Conservation (phyloP, 805 yeast species). For the Teunomyces kruisii region DNA sequence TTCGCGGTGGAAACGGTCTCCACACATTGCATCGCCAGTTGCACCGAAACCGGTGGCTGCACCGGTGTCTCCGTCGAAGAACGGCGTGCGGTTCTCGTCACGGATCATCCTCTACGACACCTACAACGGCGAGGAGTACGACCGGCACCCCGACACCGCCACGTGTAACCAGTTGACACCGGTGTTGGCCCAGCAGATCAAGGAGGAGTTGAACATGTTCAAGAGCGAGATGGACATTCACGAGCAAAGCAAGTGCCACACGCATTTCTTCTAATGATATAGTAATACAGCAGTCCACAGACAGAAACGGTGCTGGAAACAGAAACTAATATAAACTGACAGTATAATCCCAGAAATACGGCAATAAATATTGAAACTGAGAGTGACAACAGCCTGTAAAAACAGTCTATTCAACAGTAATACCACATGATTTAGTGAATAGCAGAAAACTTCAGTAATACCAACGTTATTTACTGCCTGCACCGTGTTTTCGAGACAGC, state of each 20-base stretch:
- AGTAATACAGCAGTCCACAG: background rate
- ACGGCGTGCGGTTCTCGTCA: conserved; percentile 67
- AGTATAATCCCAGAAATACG: no score
- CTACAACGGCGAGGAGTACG: conserved; percentile 79
- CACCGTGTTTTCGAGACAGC: no score
- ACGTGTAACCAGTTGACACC: conserved; percentile 93
- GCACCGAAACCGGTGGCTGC: background rate
- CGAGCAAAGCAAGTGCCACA: conserved; percentile 71
- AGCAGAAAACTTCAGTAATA: no score
- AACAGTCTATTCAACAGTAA: no score
- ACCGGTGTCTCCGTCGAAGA: background rate
- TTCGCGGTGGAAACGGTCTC: conserved; percentile 25
- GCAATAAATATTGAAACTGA: no score
- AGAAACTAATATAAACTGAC: no score
- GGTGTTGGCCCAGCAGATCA: conserved; percentile 77
- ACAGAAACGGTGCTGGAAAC: no score
- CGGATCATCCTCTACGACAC: conserved; percentile 84
- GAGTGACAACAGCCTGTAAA: no score
- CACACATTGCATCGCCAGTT: conserved; percentile 4
- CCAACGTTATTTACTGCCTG: no score
- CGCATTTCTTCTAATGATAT: conserved; percentile 68
- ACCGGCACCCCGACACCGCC: conserved; percentile 88
- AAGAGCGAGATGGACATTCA: conserved; percentile 85
- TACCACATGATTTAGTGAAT: no score
- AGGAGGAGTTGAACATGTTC: conserved; percentile 77